Percentiles rank a stretch among this genome's conserved stretches.
Evolutionary conservation across 140 eudicot genomes (phyloP).

Genomic region (Cichorium intybus): DNA sequence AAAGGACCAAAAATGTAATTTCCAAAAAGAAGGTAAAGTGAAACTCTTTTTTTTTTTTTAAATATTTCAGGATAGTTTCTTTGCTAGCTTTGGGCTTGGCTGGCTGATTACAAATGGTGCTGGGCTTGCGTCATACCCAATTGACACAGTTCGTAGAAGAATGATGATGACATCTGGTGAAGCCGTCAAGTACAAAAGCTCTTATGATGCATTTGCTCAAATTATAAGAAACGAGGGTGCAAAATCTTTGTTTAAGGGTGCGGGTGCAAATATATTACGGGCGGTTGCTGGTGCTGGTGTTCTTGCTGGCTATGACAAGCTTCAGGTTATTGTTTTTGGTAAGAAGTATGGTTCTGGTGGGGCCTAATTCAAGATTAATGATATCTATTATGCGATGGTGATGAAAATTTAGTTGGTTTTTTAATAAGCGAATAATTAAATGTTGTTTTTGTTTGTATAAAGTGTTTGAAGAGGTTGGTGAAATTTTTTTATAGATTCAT

Average conservation of each 20-base stretch:
- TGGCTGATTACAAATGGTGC: constrained; percentile 60
- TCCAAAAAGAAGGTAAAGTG: no score
- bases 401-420: constrained; percentile 6
- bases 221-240: constrained; percentile 53
- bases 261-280: constrained; percentile 50
- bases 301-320: constrained; percentile 64
- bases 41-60: no score
- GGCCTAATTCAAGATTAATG: constrained; percentile 11
- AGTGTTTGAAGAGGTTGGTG: background rate
- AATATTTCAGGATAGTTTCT: constrained; percentile 48
- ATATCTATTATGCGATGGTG: constrained; percentile 12
- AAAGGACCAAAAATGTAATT: no score
- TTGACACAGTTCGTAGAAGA: constrained; percentile 63
- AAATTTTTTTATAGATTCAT: background rate
- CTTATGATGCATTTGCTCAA: constrained; percentile 49
- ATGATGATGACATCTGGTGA: constrained; percentile 80
- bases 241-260: constrained; percentile 59
- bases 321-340: constrained; percentile 47
- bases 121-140: constrained; percentile 64
- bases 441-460: background rate
- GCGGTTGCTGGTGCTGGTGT: constrained; percentile 68
- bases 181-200: constrained; percentile 61
- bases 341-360: constrained; percentile 66
- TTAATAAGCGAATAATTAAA: background rate
- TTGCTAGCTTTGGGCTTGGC: constrained; percentile 63